Conservation (phyloP, 768 basidiomycete genomes). For the Kwoniella shandongensis region DNA sequence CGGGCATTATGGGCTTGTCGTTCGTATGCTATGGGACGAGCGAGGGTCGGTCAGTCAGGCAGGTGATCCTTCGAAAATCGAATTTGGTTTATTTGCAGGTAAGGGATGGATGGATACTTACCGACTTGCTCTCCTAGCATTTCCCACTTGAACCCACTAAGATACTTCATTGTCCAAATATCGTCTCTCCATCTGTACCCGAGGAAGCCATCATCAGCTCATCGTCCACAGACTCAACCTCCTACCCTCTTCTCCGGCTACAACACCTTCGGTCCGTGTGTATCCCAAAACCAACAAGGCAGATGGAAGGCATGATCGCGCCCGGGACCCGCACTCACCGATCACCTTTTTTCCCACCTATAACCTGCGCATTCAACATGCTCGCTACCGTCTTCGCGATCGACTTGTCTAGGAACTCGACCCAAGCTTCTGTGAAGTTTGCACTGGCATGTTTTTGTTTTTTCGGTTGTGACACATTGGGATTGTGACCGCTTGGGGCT, state of each 20-base stretch:
- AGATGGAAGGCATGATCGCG: too few species aligned
- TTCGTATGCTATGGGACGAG: conserved; percentile 96
- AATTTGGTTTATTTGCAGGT: too few species aligned
- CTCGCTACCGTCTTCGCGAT: conserved; percentile 85
- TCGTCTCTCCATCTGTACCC: conserved; percentile 80
- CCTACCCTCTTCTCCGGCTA: too few species aligned
- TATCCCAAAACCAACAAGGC: too few species aligned
- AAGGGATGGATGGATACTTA: conserved; percentile 56
- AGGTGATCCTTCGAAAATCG: too few species aligned
- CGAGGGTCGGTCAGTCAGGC: background rate
- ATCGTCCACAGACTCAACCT: background rate
- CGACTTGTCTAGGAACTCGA: conserved; percentile 93
- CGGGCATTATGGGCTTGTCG: conserved; percentile 82
- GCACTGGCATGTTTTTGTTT: conserved; percentile 87
- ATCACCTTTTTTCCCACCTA: conserved; percentile 62
- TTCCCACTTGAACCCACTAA: conserved; percentile 97
- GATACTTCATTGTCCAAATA: conserved; percentile 99
- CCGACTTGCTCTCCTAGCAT: conserved; percentile 99
- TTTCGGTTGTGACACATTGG: conserved; percentile 22
- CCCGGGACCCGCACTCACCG: conserved; percentile 27
- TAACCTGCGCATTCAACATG: conserved; percentile 93
- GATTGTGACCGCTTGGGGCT: conserved; percentile 61
- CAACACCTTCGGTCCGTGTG: too few species aligned
- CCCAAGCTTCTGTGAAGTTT: conserved; percentile 95
- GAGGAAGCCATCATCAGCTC: conserved; percentile 59